A percentile compares a stretch with the other conserved stretches of the same genome.
phyloP scores from a whole-genome alignment of 164 flowering plant genomes.

The Vitis rupestris region DNA sequence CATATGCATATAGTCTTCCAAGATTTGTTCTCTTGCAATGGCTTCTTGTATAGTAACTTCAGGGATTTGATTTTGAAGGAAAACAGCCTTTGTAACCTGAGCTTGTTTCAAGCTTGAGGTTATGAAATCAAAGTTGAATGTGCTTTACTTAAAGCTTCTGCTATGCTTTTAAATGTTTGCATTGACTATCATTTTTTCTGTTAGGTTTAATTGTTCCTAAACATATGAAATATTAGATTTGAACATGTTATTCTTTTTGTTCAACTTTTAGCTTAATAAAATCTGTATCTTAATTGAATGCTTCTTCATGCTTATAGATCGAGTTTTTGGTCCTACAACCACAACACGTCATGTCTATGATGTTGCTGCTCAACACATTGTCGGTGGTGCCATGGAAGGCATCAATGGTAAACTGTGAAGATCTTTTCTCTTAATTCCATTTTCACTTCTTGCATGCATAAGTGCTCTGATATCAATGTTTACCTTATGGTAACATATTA shows the following conservation, averaged over 20 bases:
- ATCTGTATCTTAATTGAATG: neutral
- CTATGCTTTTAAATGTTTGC: too few relatives aligned
- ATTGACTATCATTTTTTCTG: too few relatives aligned
- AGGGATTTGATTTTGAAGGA: neutral
- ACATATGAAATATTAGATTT: neutral
- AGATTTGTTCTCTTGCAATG: neutral
- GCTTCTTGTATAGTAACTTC: neutral
- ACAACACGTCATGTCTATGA: slow-evolving; percentile 97
- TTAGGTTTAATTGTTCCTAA: neutral
- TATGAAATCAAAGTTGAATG: too few relatives aligned
- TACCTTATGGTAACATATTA: too few relatives aligned
- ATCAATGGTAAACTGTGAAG: slow-evolving; percentile 59
- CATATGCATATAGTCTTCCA: neutral
- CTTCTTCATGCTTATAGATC: slow-evolving; percentile 45
- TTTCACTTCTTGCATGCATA: too few relatives aligned
- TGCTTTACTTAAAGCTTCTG: too few relatives aligned
- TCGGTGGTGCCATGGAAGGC: slow-evolving; percentile 93
- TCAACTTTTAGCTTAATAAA: neutral
- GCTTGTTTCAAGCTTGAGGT: neutral
- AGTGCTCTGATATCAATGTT: too few relatives aligned
- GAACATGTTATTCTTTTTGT: neutral
- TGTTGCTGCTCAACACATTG: slow-evolving; percentile 89
- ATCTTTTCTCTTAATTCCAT: neutral
- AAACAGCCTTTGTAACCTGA: neutral
- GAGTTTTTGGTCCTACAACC: slow-evolving; percentile 98